These are phyloP conservation scores for Sporobolomyces roseus DNA, from an alignment of 768 basidiomycete species.

Conservation along the genomic window DNA sequence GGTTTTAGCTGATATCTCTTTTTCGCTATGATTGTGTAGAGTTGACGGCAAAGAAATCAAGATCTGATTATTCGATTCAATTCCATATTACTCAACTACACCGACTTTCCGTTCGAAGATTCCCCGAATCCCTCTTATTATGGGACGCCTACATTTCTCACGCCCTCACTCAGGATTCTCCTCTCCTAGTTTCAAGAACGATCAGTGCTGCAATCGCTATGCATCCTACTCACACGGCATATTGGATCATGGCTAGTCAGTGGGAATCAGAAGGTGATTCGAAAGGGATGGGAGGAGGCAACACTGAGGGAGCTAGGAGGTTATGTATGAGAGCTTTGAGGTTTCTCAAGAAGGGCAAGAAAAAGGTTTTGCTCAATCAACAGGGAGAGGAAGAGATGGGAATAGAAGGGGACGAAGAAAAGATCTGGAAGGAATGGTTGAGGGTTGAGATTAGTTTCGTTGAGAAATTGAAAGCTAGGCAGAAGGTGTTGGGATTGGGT, in stretches of 20 bases:
- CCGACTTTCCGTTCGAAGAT: constrained; percentile 35
- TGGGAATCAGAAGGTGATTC: constrained; percentile 44
- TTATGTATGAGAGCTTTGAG: constrained; percentile 44
- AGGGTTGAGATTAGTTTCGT: constrained; percentile 42
- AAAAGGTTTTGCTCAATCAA: background rate
- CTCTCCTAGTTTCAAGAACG: constrained; percentile 40
- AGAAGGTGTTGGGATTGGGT: constrained; percentile 39
- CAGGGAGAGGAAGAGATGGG: background rate
- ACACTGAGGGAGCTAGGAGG: constrained; percentile 41
- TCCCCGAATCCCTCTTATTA: constrained; percentile 38
- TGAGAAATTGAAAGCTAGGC: constrained; percentile 36
- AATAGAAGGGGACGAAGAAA: constrained; percentile 19
- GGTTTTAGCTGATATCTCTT: too few species aligned
- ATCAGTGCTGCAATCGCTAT: constrained; percentile 41
- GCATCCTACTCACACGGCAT: constrained; percentile 40
- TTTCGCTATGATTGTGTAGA: constrained; percentile 33
- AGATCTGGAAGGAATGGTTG: constrained; percentile 43
- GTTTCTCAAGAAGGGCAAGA: constrained; percentile 42
- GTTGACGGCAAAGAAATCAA: constrained; percentile 24
- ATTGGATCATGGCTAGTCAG: constrained; percentile 43
- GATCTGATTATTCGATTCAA: constrained; percentile 44
- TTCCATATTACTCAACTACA: constrained; percentile 44
- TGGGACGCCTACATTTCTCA: constrained; percentile 44
- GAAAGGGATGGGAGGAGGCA: constrained; percentile 44
- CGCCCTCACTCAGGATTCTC: constrained; percentile 33